Evolutionary conservation across 768 basidiomycete species (phyloP).

Genomic region (Tulasnella sp.): DNA sequence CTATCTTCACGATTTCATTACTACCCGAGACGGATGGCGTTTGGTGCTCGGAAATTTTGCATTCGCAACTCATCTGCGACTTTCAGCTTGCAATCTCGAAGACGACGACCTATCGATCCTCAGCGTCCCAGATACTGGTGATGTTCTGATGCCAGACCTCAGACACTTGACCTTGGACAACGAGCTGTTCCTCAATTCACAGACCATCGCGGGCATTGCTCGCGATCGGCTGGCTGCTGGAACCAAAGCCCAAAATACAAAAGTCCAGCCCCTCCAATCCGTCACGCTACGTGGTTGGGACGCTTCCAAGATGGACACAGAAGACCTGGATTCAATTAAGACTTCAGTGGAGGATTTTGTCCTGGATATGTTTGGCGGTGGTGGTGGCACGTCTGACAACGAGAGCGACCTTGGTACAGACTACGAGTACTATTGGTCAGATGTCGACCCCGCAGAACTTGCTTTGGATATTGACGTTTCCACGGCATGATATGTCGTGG

Average conservation of each 20-base stretch:
- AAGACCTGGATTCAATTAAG: not conserved
- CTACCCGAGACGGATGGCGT: not conserved
- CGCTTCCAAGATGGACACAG: not conserved
- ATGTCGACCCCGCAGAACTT: not conserved
- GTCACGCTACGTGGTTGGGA: constrained; percentile 3
- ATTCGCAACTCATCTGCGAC: not conserved
- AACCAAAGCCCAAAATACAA: not conserved
- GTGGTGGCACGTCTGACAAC: not conserved
- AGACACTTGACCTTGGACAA: not conserved
- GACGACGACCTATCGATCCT: not conserved
- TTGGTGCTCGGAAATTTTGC: not conserved
- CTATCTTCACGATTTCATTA: not conserved
- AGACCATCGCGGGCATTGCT: not conserved
- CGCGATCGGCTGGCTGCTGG: not conserved
- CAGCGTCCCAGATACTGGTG: not conserved
- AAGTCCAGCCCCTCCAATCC: not conserved
- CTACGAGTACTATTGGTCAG: not conserved
- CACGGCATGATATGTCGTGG: not conserved
- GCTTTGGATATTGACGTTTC: not conserved
- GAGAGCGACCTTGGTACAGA: not conserved
- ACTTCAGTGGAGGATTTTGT: not conserved
- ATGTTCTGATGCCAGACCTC: not conserved
- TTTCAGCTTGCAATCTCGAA: not conserved
- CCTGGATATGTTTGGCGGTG: not conserved
- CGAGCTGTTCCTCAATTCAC: not conserved